Base-by-base conservation (phyloP, 1,284 basidiomycete genomes). In the Inonotus hispidus region DNA sequence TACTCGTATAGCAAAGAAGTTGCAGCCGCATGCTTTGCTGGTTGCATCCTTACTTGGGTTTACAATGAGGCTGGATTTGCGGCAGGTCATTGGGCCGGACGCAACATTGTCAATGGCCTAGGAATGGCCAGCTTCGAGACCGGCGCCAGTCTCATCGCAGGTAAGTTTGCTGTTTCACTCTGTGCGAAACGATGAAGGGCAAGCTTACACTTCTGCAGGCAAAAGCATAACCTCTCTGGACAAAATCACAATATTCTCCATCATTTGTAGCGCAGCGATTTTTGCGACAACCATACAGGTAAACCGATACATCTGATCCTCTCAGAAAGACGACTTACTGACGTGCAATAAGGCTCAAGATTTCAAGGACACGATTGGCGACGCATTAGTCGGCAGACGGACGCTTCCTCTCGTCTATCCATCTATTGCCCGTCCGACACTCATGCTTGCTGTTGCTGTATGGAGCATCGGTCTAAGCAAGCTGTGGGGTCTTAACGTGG, bases 381-480 rank as follows among this genome's bases (percentile, higher is more conserved):
- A 75, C 58, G 61, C 53, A 19, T 59, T 66, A 11, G 59, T 69
- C 0, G 71, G 72, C 5, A 68, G 74, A 14, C 56, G 61, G 21
- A 75, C 74, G 0, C 66, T 75, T 35, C 73, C 74, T 0, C 73
- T 75, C 37, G 67, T 69, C 45, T 65, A 68, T 3, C 74, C 74
- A 1, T 60, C 67, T 19, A 54, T 66, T 16, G 71, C 73, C n/a
- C 66, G 73, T 11, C 56, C 63, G 11, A 64, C 67, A 46, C 70
- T 70, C 3, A 38, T 72, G 41, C 32, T 68, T 23, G 64, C 67
- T 14, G 66, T 73, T 14, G 19, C 66, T 21, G 61, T 63, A 0
- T 74, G 73, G 73, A 71, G 72, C 11, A 37, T 67, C 10, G 59
- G 62, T 45, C 65, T 74, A 2, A 58, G 47, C 21, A 58, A 57